These are phyloP conservation scores for Crithidia acanthocephali DNA, from an alignment of 208 protist genomes.

Conservation along the genomic window DNA sequence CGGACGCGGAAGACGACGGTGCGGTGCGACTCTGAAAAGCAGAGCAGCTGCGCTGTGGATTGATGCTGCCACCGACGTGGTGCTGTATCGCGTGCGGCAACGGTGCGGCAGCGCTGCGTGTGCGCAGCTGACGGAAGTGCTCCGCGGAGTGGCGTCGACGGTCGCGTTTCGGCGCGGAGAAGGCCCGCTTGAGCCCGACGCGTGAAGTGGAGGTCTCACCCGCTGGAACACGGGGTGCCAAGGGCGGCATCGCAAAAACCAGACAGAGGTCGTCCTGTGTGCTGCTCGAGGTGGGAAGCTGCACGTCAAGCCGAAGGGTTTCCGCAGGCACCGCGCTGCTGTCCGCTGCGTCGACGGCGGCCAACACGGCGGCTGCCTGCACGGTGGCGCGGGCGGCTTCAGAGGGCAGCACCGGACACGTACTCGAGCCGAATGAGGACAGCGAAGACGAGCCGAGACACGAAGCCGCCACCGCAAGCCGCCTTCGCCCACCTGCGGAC, in stretches of 20 bases:
- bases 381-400: constrained; percentile 5
- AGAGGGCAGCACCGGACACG: neutral
- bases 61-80: neutral
- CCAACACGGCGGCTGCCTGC: neutral
- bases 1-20: no score
- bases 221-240: neutral
- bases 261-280: constrained; percentile 4
- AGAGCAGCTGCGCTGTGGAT: neutral
- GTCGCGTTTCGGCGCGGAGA: neutral
- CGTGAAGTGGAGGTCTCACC: neutral
- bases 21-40: neutral
- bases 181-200: neutral
- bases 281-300: neutral
- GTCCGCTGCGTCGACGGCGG: neutral
- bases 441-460: neutral
- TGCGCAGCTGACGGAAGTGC: constrained; percentile 9
- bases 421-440: neutral
- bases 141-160: constrained; percentile 5
- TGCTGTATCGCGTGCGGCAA: neutral
- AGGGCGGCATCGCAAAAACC: neutral
- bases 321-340: neutral
- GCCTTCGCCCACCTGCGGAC: neutral
- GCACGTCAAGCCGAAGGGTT: constrained; percentile 17
- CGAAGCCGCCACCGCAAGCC: neutral
- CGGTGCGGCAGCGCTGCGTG: neutral